phyloP scores from a whole-genome alignment of 2,329 filamentous ascomycete species.

The Aureobasidium lini region DNA sequence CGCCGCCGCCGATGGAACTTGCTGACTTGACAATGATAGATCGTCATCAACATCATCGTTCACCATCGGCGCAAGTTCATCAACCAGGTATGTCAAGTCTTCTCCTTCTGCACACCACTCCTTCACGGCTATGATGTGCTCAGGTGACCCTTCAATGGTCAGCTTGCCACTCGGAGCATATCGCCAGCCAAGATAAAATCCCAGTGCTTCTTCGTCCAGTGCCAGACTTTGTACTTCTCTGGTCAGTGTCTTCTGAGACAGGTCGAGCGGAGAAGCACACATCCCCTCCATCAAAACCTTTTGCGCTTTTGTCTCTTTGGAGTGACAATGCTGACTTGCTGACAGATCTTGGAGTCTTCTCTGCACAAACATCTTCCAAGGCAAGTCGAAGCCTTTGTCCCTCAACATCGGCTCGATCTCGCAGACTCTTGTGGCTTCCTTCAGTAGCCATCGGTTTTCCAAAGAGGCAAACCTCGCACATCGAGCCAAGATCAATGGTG shows the following conservation, averaged over 20 bases:
- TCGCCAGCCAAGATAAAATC: not conserved
- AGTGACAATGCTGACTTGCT: not conserved
- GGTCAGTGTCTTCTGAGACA: not conserved
- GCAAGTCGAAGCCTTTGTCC: too few species aligned
- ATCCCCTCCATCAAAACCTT: not conserved
- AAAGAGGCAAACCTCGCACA: too few species aligned
- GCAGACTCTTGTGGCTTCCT: too few species aligned
- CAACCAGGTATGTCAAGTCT: not conserved
- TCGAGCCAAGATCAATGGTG: too few species aligned
- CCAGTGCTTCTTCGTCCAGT: not conserved
- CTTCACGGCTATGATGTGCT: conserved; percentile 11
- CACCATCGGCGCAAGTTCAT: not conserved
- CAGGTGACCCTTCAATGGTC: not conserved
- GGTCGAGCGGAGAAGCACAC: not conserved
- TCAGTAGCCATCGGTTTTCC: too few species aligned
- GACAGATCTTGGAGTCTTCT: not conserved
- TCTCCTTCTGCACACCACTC: not conserved
- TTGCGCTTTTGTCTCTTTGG: too few species aligned
- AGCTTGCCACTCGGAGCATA: not conserved
- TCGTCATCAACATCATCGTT: not conserved
- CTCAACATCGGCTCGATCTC: too few species aligned
- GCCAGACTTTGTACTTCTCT: not conserved
- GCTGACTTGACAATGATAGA: not conserved
- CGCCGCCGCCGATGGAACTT: not conserved
- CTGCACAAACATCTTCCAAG: too few species aligned